Base-by-base conservation (phyloP, 2,329 filamentous ascomycete species). In the Rhynchosporium graminicola region DNA sequence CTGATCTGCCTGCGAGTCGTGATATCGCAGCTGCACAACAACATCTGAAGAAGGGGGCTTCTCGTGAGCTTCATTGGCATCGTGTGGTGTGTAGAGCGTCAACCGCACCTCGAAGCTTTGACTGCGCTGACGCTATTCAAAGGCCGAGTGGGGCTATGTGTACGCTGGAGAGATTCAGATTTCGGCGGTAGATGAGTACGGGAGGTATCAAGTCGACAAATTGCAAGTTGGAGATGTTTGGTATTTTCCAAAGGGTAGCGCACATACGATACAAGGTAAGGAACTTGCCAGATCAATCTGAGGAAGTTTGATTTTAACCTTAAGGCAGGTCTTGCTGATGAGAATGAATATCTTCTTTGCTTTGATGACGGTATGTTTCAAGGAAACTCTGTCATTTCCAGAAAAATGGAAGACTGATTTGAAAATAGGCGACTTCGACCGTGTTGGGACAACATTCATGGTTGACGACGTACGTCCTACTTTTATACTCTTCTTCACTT, bases 1-100 rank as follows among this genome's bases (percentile, higher is more conserved):
- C 83, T n/a, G 87, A 90, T 71, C 74, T 90, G 6, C 87, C 87
- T 0, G 77, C 80, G 13, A 88, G 86, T 70, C 81, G 84, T 64
- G 87, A 89, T 66, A 87, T 90, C 68, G 78, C 87, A 0, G 86
- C 81, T 3, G 87, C 87, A 0, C 87, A 90, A 72, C 85, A 88
- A 74, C 87, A 90, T 74, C 75, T 90, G 59, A 82, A 80, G 61
- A 88, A 88, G 72, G 87, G 87, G 2, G 83, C 86, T 0, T 82
- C 87, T 40, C 81, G 86, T 5, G 86, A 89, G 72, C 77, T 89
- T 12, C 86, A 89, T 69, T 89, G 86, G 87, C 86, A 89, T 70
- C 78, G 80, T 67, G 83, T 87, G n/a, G 85, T 87, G 76, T 65
- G 82, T 76, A 42, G 13, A 46, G 29, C 0, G n/a, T 2, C 3